Conservation (phyloP, 202 grass and related monocot genomes). For the Saccharum hybrid region DNA sequence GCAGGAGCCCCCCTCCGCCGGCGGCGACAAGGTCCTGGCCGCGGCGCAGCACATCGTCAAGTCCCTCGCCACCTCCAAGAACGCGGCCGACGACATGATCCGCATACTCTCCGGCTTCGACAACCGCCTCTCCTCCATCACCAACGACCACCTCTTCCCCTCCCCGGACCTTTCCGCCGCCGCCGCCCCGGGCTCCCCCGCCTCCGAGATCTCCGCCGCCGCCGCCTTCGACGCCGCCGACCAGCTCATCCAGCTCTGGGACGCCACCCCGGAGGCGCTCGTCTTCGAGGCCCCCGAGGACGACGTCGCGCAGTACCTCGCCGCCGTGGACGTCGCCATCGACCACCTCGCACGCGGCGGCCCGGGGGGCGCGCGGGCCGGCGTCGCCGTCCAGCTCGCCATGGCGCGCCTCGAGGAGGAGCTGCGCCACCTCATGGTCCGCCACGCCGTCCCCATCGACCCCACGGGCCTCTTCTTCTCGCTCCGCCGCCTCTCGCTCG, state of each 20-base stretch:
- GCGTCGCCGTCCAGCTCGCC: constrained; percentile 64
- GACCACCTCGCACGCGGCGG: constrained; percentile 36
- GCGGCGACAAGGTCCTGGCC: constrained; percentile 72
- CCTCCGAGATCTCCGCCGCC: constrained; percentile 17
- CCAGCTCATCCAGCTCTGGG: constrained; percentile 66
- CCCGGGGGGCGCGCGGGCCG: constrained; percentile 36
- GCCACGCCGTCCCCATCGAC: constrained; percentile 66
- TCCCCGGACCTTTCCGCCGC: constrained; percentile 39
- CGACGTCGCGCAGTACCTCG: constrained; percentile 60
- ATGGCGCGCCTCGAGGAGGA: constrained; percentile 81
- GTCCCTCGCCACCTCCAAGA: constrained; percentile 75
- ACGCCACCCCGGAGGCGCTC: constrained; percentile 62
- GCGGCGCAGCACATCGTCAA: constrained; percentile 77
- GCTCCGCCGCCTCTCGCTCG: constrained; percentile 73
- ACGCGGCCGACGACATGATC: constrained; percentile 81
- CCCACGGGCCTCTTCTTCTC: constrained; percentile 65
- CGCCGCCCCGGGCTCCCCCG: background rate
- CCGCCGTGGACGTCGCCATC: constrained; percentile 59
- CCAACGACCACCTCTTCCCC: constrained; percentile 61
- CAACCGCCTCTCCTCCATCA: constrained; percentile 76
- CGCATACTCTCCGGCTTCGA: constrained; percentile 84
- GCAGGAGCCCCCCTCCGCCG: constrained; percentile 30
- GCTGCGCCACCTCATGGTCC: constrained; percentile 69
- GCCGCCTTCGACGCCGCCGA: constrained; percentile 56
- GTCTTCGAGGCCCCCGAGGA: constrained; percentile 67